phyloP scores from a whole-genome alignment of 768 basidiomycete genomes.

The Trametes cubensis region DNA sequence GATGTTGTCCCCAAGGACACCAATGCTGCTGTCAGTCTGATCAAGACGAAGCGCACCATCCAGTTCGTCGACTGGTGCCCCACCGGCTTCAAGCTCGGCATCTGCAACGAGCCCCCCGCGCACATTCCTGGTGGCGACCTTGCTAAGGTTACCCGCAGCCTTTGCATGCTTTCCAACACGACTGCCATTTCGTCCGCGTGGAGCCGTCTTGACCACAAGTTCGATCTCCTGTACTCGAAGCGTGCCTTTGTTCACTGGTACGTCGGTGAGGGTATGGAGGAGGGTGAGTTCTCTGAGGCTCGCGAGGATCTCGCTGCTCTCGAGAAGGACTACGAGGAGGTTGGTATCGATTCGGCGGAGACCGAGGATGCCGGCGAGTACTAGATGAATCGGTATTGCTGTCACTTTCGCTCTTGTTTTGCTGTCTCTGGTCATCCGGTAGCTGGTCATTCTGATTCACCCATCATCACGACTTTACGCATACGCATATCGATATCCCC shows the following conservation, averaged over 20 bases:
- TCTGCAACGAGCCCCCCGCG: conserved; percentile 79
- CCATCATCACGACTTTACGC: conserved; percentile 40
- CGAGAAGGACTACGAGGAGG: conserved; percentile 96
- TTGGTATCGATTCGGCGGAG: conserved; percentile 56
- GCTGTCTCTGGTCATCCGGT: conserved; percentile 29
- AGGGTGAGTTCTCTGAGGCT: conserved; percentile 98
- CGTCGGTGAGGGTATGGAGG: conserved; percentile 80
- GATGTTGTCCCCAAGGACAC: conserved; percentile 81
- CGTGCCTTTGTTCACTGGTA: conserved; percentile 62
- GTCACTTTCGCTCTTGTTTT: conserved; percentile 27
- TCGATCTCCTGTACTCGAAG: conserved; percentile 75
- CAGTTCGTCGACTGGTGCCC: conserved; percentile 82
- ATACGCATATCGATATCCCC: conserved; percentile 34
- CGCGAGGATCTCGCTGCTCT: conserved; percentile 99
- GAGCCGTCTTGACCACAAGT: conserved; percentile 79
- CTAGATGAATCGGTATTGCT: conserved; percentile 33
- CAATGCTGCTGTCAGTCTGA: conserved; percentile 70
- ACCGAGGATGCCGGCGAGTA: conserved; percentile 55
- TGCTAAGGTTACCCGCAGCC: conserved; percentile 72
- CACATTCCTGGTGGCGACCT: conserved; percentile 76
- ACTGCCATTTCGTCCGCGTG: conserved; percentile 74
- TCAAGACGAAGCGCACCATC: conserved; percentile 80
- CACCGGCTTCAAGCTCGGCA: conserved; percentile 78
- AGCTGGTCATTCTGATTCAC: conserved; percentile 33
- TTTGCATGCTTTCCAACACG: conserved; percentile 82